Conservation (phyloP, 1,139 yeast genomes). For the Diutina pseudorugosa region DNA sequence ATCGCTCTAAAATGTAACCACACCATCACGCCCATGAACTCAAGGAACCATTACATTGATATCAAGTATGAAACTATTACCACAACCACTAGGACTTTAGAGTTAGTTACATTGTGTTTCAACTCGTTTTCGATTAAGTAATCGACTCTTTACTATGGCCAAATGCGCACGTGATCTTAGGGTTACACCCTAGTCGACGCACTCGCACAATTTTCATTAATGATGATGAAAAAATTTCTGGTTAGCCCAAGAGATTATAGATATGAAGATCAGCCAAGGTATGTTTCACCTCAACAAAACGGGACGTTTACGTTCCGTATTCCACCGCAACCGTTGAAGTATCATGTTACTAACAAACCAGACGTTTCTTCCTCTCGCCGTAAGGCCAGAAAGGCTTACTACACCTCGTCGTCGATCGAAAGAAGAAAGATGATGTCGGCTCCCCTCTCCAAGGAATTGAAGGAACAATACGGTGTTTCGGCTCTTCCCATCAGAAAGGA, state of each 20-base stretch:
- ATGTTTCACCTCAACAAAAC: slow-evolving; percentile 9
- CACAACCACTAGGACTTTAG: no score
- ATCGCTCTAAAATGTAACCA: no score
- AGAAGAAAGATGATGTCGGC: slow-evolving; percentile 96
- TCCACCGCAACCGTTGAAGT: neutral
- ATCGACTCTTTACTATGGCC: neutral
- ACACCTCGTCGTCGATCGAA: slow-evolving; percentile 93
- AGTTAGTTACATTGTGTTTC: no score
- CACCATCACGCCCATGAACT: no score
- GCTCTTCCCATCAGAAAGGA: slow-evolving; percentile 97
- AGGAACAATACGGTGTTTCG: slow-evolving; percentile 93
- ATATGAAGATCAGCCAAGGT: slow-evolving; percentile 59
- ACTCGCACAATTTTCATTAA: neutral
- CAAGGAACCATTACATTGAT: no score
- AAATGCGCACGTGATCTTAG: slow-evolving; percentile 1
- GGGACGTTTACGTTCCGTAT: neutral
- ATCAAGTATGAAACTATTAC: no score
- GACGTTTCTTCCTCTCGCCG: slow-evolving; percentile 99
- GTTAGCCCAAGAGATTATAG: slow-evolving; percentile 13
- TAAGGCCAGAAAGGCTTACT: slow-evolving; percentile 99
- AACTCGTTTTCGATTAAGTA: neutral
- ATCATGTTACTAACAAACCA: slow-evolving; percentile 25
- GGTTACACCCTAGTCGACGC: neutral
- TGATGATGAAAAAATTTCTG: neutral
- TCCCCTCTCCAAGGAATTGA: slow-evolving; percentile 98